These are phyloP conservation scores for Cenchrus purpureus DNA, from an alignment of 176 grass and related monocot species.

Conservation along the genomic window DNA sequence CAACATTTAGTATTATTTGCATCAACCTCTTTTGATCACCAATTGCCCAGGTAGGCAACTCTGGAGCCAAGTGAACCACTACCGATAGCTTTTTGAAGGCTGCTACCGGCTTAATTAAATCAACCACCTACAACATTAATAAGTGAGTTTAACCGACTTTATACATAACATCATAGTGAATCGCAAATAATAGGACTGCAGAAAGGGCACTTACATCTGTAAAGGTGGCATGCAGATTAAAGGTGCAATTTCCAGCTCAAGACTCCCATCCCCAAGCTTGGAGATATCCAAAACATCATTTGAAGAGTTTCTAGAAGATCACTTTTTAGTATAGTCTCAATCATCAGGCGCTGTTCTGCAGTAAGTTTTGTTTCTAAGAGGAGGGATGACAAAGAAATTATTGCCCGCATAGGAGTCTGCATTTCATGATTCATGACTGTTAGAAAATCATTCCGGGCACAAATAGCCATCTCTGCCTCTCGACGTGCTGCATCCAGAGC, in stretches of 20 bases:
- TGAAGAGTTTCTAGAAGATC: conserved; percentile 76
- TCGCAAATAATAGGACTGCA: conserved; percentile 34
- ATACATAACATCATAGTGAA: conserved; percentile 15
- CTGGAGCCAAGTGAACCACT: conserved; percentile 66
- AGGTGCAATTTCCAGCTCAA: conserved; percentile 51
- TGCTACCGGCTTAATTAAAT: conserved; percentile 78
- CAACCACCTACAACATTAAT: conserved; percentile 55
- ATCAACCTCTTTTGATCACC: conserved; percentile 84
- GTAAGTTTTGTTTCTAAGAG: conserved; percentile 87
- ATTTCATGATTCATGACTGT: conserved; percentile 98
- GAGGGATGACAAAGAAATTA: conserved; percentile 77
- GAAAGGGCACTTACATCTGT: conserved; percentile 54
- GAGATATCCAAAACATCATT: conserved; percentile 87
- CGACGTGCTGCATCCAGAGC: conserved; percentile 72
- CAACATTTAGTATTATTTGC: conserved; percentile 89
- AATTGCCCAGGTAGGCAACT: conserved; percentile 69
- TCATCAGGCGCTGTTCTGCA: conserved; percentile 85
- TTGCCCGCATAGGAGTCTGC: conserved; percentile 78
- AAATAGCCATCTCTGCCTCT: conserved; percentile 90
- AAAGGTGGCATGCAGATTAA: conserved; percentile 48
- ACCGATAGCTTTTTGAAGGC: conserved; percentile 71
- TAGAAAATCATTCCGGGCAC: conserved; percentile 88
- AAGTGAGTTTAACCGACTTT: conserved; percentile 21
- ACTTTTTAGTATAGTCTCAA: conserved; percentile 81
- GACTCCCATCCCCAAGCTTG: conserved; percentile 77